Conservation (phyloP, 1,139 yeast genomes). For the Pichia sp. region DNA sequence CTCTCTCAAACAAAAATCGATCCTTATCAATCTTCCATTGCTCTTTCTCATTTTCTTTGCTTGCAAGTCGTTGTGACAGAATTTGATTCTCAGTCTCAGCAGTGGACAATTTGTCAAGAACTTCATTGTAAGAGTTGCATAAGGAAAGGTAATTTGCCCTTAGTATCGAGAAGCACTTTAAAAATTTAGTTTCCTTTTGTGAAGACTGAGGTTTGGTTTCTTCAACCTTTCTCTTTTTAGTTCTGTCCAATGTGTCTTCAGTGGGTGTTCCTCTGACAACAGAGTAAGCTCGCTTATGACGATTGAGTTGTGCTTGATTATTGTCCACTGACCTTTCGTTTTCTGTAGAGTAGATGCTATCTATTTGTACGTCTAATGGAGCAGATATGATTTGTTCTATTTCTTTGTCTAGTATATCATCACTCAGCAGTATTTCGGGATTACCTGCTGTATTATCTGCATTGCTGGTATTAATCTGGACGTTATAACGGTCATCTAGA, state of each 20-base stretch:
- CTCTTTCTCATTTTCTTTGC: constrained; percentile 9
- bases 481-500: neutral
- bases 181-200: constrained; percentile 17
- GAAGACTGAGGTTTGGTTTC: neutral
- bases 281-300: neutral
- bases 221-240: neutral
- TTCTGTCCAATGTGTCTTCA: neutral
- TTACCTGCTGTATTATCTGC: neutral
- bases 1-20: constrained; percentile 22
- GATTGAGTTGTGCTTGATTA: neutral
- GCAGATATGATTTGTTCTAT: constrained; percentile 15
- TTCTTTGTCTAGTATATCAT: constrained; percentile 14
- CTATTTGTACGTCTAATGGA: neutral
- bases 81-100: constrained; percentile 17
- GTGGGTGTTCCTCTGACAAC: neutral
- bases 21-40: constrained; percentile 20
- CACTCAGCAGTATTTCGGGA: constrained; percentile 6
- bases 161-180: constrained; percentile 24
- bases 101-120: constrained; percentile 19
- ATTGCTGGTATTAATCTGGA: neutral
- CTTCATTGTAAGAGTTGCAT: constrained; percentile 23
- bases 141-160: constrained; percentile 25
- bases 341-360: neutral
- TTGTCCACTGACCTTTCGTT: neutral
- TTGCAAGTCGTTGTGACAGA: neutral